These are phyloP conservation scores for Neolentinus lepideus DNA, from an alignment of 1,284 basidiomycete species.

Conservation along the genomic window DNA sequence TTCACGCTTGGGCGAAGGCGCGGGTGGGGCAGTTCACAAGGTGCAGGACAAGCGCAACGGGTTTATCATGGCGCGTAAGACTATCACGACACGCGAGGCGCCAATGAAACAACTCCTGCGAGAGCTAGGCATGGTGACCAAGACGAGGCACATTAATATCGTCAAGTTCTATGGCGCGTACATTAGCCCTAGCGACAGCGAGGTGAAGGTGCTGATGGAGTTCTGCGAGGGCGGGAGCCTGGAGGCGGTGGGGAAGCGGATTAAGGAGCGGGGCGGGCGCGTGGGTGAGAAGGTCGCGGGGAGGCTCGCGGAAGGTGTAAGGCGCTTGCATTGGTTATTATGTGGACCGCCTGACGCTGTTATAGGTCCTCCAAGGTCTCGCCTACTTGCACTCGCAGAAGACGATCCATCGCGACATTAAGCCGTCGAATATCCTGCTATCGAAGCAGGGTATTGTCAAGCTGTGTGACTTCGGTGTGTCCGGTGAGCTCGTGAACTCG, in stretches of 20 bases:
- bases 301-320: slow-evolving; percentile 84
- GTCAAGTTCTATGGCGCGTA: slow-evolving; percentile 93
- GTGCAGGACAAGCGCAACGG: slow-evolving; percentile 76
- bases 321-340: not conserved
- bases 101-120: slow-evolving; percentile 90
- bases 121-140: slow-evolving; percentile 87
- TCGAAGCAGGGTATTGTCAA: slow-evolving; percentile 86
- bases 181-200: slow-evolving; percentile 86
- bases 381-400: slow-evolving; percentile 86
- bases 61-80: slow-evolving; percentile 89
- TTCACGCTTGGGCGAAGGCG: slow-evolving; percentile 84
- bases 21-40: slow-evolving; percentile 92
- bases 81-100: slow-evolving; percentile 91
- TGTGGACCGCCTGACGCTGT: not conserved
- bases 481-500: slow-evolving; percentile 89
- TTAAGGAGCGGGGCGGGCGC: slow-evolving; percentile 74
- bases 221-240: slow-evolving; percentile 84
- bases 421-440: slow-evolving; percentile 92
- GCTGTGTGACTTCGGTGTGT: slow-evolving; percentile 94
- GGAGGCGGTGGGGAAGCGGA: slow-evolving; percentile 81
- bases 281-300: slow-evolving; percentile 92
- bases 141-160: slow-evolving; percentile 84
- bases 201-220: slow-evolving; percentile 97
- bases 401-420: slow-evolving; percentile 97
- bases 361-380: slow-evolving; percentile 84